phyloP scores from a whole-genome alignment of 176 grass and related monocot species.

The Saccharum officinarum region DNA sequence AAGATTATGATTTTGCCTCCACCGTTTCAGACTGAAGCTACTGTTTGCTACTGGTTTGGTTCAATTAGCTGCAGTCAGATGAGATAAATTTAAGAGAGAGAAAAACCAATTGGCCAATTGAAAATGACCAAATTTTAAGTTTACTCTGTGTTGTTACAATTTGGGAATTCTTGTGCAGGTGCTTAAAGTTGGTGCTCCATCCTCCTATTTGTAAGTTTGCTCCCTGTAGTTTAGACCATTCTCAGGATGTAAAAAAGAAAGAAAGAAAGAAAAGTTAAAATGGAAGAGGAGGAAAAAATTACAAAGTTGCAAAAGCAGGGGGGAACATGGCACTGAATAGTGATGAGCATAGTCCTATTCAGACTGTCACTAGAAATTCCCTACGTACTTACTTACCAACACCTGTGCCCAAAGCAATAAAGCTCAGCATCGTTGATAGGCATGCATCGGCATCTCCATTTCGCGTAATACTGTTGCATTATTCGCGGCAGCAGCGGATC shows the following conservation, averaged over 20 bases:
- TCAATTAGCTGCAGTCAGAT: neutral
- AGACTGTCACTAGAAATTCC: neutral
- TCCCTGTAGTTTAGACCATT: neutral
- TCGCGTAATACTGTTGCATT: conserved; percentile 7
- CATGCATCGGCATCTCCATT: conserved; percentile 6
- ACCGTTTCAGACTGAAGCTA: neutral
- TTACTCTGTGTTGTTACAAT: too few relatives aligned
- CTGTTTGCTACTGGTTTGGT: neutral
- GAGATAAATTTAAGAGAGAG: neutral
- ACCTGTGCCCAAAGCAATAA: neutral
- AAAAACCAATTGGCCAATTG: too few relatives aligned
- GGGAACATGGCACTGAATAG: neutral
- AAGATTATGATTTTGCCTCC: too few relatives aligned
- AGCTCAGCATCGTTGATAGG: neutral
- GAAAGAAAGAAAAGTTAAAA: too few relatives aligned
- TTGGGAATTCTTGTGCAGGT: neutral
- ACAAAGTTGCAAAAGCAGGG: too few relatives aligned
- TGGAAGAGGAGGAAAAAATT: too few relatives aligned
- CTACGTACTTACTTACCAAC: neutral
- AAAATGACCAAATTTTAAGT: too few relatives aligned
- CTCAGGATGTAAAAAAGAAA: too few relatives aligned
- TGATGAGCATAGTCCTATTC: neutral
- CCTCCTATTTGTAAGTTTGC: neutral
- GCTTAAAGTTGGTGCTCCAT: neutral
- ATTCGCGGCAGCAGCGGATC: conserved; percentile 34